Conservation (phyloP, 179 eudicot genomes). For the Corrigiola litoralis region DNA sequence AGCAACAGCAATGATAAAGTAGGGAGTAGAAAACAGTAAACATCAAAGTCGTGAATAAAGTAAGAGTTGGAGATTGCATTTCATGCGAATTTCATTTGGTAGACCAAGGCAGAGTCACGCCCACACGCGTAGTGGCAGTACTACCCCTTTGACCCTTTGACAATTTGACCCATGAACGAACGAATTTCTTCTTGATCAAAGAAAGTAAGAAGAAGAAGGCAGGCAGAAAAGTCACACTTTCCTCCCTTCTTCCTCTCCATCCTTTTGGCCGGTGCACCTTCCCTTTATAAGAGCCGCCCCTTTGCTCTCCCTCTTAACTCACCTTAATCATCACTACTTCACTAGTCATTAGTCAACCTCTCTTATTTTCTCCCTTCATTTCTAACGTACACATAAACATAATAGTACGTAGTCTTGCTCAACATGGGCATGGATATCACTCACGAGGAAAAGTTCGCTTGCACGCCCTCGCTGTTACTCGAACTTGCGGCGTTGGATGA, state of each 20-base stretch:
- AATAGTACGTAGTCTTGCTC: not conserved
- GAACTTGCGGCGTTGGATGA: slow-evolving; percentile 76
- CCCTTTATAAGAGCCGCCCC: slow-evolving; percentile 34
- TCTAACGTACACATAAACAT: too few species aligned
- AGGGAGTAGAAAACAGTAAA: too few species aligned
- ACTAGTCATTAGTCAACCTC: not conserved
- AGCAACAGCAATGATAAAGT: too few species aligned
- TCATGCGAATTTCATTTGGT: slow-evolving; percentile 20
- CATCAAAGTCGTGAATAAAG: not conserved
- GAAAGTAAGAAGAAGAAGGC: not conserved
- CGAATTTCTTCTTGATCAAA: too few species aligned
- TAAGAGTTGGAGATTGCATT: not conserved
- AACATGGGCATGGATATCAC: slow-evolving; percentile 12
- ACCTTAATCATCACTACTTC: not conserved
- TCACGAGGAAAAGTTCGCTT: slow-evolving; percentile 10
- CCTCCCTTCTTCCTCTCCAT: slow-evolving; percentile 50
- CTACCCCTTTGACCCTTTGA: slow-evolving; percentile 29
- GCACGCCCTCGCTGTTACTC: slow-evolving; percentile 44
- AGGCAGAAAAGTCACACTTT: slow-evolving; percentile 65
- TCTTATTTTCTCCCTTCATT: not conserved
- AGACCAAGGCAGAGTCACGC: slow-evolving; percentile 25
- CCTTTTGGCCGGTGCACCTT: slow-evolving; percentile 20
- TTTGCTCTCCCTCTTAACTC: not conserved
- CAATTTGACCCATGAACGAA: slow-evolving; percentile 30
- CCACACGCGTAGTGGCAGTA: slow-evolving; percentile 28